Evolutionary conservation across 2,329 filamentous ascomycete genomes (phyloP).

Genomic region (Talaromyces sp.): DNA sequence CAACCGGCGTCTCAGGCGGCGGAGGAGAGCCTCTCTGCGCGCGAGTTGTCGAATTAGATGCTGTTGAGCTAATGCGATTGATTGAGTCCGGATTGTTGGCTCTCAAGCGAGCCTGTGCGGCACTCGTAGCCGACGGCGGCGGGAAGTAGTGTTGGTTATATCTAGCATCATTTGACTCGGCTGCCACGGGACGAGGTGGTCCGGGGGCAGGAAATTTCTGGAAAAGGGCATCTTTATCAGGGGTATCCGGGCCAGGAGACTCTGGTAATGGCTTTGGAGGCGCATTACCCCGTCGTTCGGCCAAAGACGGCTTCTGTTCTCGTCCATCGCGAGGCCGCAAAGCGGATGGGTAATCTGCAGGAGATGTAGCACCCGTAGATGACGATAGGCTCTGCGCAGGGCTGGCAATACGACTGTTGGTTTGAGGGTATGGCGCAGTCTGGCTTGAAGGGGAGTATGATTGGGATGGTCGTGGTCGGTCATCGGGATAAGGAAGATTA

Average conservation of each 20-base stretch:
- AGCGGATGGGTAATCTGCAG: constrained; percentile 38
- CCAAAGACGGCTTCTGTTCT: constrained; percentile 59
- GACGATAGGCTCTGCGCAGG: constrained; percentile 21
- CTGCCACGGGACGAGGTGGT: constrained; percentile 22
- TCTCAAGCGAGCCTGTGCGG: constrained; percentile 39
- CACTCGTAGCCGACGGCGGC: constrained; percentile 40
- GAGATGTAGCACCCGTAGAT: constrained; percentile 19
- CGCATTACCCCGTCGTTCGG: constrained; percentile 76
- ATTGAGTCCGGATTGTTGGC: constrained; percentile 54
- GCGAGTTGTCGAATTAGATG: constrained; percentile 87
- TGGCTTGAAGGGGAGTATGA: constrained; percentile 30
- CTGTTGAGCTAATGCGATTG: constrained; percentile 70
- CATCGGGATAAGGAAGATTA: constrained; percentile 66
- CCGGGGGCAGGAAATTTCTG: constrained; percentile 57
- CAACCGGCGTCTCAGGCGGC: constrained; percentile 85
- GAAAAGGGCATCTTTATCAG: constrained; percentile 76
- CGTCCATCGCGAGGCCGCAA: constrained; percentile 46
- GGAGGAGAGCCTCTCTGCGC: constrained; percentile 91
- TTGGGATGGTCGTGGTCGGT: constrained; percentile 45
- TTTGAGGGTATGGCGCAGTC: constrained; percentile 22
- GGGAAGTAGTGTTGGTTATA: constrained; percentile 64
- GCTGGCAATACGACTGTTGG: constrained; percentile 21
- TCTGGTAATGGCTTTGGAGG: constrained; percentile 75
- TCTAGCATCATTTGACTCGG: constrained; percentile 45
- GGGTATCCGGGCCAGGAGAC: constrained; percentile 71